Evolutionary conservation across 1,139 yeast genomes (phyloP).

Genomic region (Waltiozyma sp.): DNA sequence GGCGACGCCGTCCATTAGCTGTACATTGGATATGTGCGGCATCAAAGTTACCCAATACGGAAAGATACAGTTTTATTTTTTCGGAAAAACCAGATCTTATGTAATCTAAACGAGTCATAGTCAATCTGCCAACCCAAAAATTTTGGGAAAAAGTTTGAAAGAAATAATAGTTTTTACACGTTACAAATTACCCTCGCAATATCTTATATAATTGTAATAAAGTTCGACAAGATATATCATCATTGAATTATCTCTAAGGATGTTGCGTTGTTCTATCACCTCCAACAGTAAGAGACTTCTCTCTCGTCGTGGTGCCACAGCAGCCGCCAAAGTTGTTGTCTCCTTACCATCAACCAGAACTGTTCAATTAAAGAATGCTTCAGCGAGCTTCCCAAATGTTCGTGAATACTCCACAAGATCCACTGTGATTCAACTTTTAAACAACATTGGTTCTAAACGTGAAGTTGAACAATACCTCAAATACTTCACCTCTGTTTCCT

Average conservation of each 20-base stretch:
- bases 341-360: not conserved
- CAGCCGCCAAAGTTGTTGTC: not conserved
- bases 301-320: not conserved
- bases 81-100: no score
- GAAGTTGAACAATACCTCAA: constrained; percentile 96
- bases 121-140: no score
- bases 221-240: no score
- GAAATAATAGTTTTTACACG: no score
- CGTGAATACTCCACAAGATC: constrained; percentile 50
- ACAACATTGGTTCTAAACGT: constrained; percentile 92
- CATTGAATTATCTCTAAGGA: not conserved
- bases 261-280: not conserved
- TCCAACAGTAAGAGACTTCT: not conserved
- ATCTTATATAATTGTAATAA: no score
- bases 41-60: not conserved
- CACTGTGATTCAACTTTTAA: constrained; percentile 86
- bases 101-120: not conserved
- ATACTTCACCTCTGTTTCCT: constrained; percentile 89
- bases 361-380: constrained; percentile 1
- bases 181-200: no score
- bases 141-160: not conserved
- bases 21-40: not conserved
- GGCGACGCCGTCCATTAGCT: not conserved
- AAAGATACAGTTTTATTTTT: no score
- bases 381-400: constrained; percentile 8